phyloP scores from a whole-genome alignment of 495 filamentous ascomycete species.

The Paragyromitra xinjiangensis region DNA sequence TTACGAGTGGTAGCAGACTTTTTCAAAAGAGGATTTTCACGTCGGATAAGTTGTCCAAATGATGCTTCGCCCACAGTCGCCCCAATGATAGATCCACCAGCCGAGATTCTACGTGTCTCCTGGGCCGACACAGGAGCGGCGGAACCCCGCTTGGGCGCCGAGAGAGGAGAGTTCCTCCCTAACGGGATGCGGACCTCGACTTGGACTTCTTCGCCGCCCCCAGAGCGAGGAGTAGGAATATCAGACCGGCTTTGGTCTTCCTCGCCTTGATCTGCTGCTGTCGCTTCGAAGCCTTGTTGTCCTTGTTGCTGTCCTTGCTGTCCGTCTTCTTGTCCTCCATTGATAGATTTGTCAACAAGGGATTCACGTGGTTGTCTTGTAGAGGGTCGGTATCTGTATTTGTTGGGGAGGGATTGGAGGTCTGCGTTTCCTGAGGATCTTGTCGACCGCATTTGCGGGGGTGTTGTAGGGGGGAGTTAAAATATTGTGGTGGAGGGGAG shows the following conservation, averaged over 20 bases:
- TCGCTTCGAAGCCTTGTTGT: neutral
- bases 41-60: neutral
- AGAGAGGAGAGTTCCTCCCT: neutral
- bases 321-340: neutral
- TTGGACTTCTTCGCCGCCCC: neutral
- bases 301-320: neutral
- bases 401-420: constrained; percentile 30
- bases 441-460: constrained; percentile 32
- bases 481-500: neutral
- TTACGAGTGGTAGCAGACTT: neutral
- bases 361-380: constrained; percentile 11
- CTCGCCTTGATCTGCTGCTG: neutral
- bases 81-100: constrained; percentile 2
- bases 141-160: neutral
- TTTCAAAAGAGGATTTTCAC: neutral
- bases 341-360: neutral
- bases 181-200: neutral
- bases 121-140: neutral
- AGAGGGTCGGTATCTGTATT: neutral
- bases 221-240: neutral
- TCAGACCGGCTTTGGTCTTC: neutral
- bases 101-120: constrained; percentile 22
- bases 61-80: neutral
- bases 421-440: constrained; percentile 8
- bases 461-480: constrained; percentile 17